Evolutionary conservation across 345 rosid species (phyloP).

Genomic region (Eutrema heterophyllum): DNA sequence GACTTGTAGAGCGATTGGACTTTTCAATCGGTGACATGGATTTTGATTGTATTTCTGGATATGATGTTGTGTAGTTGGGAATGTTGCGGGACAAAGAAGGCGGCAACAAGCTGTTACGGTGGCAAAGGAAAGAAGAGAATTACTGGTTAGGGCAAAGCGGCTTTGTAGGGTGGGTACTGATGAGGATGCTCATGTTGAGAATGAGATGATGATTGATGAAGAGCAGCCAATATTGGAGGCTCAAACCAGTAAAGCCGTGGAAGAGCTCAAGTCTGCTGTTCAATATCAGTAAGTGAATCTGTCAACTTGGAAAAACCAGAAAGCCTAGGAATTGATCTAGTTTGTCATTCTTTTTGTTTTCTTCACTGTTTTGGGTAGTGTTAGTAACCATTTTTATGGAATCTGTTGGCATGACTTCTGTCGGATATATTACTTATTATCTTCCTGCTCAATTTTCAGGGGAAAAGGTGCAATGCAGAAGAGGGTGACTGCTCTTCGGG

Average conservation of each 20-base stretch:
- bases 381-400: not conserved
- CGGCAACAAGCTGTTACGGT: constrained; percentile 80
- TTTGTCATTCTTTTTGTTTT: not conserved
- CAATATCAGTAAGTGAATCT: constrained; percentile 56
- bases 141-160: constrained; percentile 78
- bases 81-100: constrained; percentile 77
- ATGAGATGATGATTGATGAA: constrained; percentile 76
- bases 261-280: constrained; percentile 67
- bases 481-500: constrained; percentile 72
- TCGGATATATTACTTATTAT: not conserved
- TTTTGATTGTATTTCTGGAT: constrained; percentile 19
- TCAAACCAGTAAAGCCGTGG: constrained; percentile 60
- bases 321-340: not conserved
- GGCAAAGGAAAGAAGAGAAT: constrained; percentile 88
- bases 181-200: constrained; percentile 34
- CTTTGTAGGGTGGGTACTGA: constrained; percentile 69
- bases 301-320: not conserved
- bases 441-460: constrained; percentile 37
- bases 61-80: constrained; percentile 50
- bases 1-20: not conserved
- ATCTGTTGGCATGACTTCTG: not conserved
- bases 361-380: not conserved
- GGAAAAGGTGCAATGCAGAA: constrained; percentile 90
- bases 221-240: constrained; percentile 67
- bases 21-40: not conserved